Evolutionary conservation across 495 filamentous ascomycete species (phyloP), one percentile per base, ranked within the genome.

Genomic region (Aspergillus cavernicola): DNA sequence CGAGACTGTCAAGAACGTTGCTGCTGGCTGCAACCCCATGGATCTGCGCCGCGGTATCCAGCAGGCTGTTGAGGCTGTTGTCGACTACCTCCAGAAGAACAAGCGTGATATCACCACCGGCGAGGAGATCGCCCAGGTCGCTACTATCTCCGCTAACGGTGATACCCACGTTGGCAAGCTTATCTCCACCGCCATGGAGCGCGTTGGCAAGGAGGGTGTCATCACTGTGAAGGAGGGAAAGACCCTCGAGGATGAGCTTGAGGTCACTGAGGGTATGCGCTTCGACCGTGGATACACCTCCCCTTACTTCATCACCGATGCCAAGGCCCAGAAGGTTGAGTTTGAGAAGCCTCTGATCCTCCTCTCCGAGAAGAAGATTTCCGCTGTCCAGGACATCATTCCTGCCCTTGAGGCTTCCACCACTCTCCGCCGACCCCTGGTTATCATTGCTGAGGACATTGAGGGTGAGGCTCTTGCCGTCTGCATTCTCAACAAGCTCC

Each of bases 211-310:
- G 82, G 93, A 98, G 79, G 93, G 93, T 81, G 93, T 98, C 58
- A 98, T 98, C 70, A 98, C 93, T 42, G 92, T 96, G 53, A 97
- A 97, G 85, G 93, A 98, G 80, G 93, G 93, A 62, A 97, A 97
- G 86, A 98, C 93, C 44, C 86, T 95, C 68, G 87, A 90, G 65
- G 93, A 98, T 61, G 95, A 98, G 81, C 85, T 98, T 39, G 93
- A 97, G 74, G 87, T 98, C 54, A 98, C 93, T 22, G 93, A 98
- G 83, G 93, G 93, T 73, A 98, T 98, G 93, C 88, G 91, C 67
- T 97, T 98, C 77, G 93, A 98, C 80, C 91, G 93, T 63, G 93
- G 93, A 50, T 98, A 84, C 75, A 93, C 96, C 65, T 98, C 93
- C 33, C 89, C 93, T 61, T 98, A 98, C 85, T 98, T 98, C 84